phyloP scores from a whole-genome alignment of 2,329 filamentous ascomycete genomes.

The Neoscytalidium dimidiatum region DNA sequence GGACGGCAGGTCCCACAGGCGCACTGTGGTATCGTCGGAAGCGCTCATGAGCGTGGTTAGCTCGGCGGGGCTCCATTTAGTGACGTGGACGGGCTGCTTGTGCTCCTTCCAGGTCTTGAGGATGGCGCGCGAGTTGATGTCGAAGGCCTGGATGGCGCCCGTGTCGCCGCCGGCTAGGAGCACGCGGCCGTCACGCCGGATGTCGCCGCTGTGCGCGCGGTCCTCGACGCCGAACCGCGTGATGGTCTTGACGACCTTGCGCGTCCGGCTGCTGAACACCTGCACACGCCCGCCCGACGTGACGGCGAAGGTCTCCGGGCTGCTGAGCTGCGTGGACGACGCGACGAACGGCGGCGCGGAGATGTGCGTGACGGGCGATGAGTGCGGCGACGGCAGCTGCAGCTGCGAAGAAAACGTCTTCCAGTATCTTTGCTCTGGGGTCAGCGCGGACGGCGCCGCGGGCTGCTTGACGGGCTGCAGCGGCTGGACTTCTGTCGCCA shows the following conservation, averaged over 20 bases:
- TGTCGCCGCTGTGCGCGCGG: constrained; percentile 84
- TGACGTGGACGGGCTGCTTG: constrained; percentile 90
- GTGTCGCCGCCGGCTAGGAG: constrained; percentile 89
- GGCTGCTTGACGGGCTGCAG: constrained; percentile 81
- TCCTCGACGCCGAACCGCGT: constrained; percentile 79
- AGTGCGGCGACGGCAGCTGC: constrained; percentile 85
- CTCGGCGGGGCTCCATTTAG: constrained; percentile 87
- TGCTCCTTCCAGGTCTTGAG: constrained; percentile 94
- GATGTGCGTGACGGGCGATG: constrained; percentile 88
- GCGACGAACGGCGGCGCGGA: constrained; percentile 61
- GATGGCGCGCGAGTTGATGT: constrained; percentile 85
- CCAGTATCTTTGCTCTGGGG: constrained; percentile 96
- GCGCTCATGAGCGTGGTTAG: constrained; percentile 85
- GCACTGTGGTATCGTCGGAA: constrained; percentile 89
- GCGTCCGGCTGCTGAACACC: constrained; percentile 87
- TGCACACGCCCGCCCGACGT: constrained; percentile 94
- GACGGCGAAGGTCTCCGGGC: constrained; percentile 77
- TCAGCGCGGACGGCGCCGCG: constrained; percentile 77
- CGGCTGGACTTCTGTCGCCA: constrained; percentile 85
- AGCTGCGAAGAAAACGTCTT: constrained; percentile 90
- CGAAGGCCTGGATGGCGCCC: constrained; percentile 93
- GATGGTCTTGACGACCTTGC: constrained; percentile 91
- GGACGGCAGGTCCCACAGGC: constrained; percentile 89
- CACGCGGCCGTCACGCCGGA: constrained; percentile 84
- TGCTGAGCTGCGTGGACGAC: constrained; percentile 36